Evolutionary conservation across 2,329 filamentous ascomycete genomes (phyloP).

Genomic region (Gremmenia infestans): DNA sequence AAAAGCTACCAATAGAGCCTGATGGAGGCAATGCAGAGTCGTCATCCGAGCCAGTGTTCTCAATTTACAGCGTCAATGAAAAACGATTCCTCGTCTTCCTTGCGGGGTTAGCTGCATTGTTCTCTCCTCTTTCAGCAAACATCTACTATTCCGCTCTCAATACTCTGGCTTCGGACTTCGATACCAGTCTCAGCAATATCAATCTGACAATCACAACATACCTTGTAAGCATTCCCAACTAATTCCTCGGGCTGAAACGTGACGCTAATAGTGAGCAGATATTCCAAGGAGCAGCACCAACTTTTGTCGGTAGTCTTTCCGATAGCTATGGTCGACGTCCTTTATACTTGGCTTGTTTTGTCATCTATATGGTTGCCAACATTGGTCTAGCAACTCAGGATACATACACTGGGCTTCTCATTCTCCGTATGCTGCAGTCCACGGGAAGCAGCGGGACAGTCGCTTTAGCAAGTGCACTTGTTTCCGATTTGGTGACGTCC

Average conservation of each 20-base stretch:
- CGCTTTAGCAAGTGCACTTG: constrained; percentile 52
- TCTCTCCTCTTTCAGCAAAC: neutral
- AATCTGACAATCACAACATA: neutral
- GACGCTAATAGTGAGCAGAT: constrained; percentile 31
- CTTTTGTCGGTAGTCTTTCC: constrained; percentile 49
- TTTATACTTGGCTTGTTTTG: constrained; percentile 48
- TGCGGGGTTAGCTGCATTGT: neutral
- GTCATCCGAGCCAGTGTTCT: neutral
- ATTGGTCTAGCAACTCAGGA: constrained; percentile 47
- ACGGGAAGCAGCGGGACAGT: constrained; percentile 56
- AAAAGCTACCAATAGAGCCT: neutral
- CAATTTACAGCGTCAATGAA: neutral
- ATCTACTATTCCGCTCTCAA: neutral
- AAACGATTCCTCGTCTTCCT: neutral
- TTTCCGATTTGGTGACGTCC: constrained; percentile 58
- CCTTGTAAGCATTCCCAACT: neutral
- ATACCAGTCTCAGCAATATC: constrained; percentile 3
- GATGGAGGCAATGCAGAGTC: neutral
- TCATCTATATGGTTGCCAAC: constrained; percentile 50
- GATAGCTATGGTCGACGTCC: constrained; percentile 50
- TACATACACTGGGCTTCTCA: constrained; percentile 45
- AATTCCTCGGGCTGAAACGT: neutral
- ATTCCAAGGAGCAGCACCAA: constrained; percentile 52
- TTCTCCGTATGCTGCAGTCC: constrained; percentile 52
- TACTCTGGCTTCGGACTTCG: neutral